Percentiles rank a stretch among this genome's conserved stretches.
These are phyloP conservation scores for Taphrina deformans DNA, from an alignment of 1,139 yeast genomes.

Conservation along the genomic window DNA sequence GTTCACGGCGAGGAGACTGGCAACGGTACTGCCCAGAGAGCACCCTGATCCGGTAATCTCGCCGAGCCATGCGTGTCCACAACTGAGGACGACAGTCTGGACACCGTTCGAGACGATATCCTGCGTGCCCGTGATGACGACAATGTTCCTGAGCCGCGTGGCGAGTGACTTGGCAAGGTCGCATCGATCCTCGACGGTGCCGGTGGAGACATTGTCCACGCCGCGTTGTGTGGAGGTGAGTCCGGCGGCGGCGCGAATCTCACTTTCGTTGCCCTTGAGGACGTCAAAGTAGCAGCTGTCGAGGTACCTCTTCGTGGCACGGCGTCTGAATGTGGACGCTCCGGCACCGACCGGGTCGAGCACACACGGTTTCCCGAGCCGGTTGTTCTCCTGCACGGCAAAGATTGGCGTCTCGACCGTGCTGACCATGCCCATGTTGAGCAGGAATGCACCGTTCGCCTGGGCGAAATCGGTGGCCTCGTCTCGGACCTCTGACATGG, in stretches of 20 bases:
- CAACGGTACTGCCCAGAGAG: conserved; percentile 72
- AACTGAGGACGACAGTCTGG: conserved; percentile 48
- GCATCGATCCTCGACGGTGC: conserved; percentile 47
- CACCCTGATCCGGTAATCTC: conserved; percentile 89
- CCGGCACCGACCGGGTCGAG: conserved; percentile 95
- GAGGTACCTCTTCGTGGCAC: conserved; percentile 54
- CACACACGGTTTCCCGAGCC: conserved; percentile 60
- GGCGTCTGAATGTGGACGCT: conserved; percentile 63
- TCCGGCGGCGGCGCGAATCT: conserved; percentile 57
- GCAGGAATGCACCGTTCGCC: conserved; percentile 55
- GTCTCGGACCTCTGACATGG: conserved; percentile 76
- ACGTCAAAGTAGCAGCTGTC: conserved; percentile 64
- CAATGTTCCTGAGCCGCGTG: conserved; percentile 52
- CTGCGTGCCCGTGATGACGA: conserved; percentile 65
- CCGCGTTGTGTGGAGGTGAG: conserved; percentile 62
- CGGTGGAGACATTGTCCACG: conserved; percentile 58
- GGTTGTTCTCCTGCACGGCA: conserved; percentile 64
- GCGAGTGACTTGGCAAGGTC: conserved; percentile 50
- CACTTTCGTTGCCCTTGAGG: conserved; percentile 87
- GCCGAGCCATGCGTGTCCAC: conserved; percentile 71
- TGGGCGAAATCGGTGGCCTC: conserved; percentile 70
- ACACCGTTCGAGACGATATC: conserved; percentile 50
- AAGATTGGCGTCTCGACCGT: conserved; percentile 51
- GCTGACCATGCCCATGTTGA: conserved; percentile 69
- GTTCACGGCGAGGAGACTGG: conserved; percentile 58